Percentiles rank a stretch among this genome's conserved stretches.
These are phyloP conservation scores for Rhizopus stolonifer DNA, from an alignment of 371 early-diverging fungal species.

Conservation along the genomic window DNA sequence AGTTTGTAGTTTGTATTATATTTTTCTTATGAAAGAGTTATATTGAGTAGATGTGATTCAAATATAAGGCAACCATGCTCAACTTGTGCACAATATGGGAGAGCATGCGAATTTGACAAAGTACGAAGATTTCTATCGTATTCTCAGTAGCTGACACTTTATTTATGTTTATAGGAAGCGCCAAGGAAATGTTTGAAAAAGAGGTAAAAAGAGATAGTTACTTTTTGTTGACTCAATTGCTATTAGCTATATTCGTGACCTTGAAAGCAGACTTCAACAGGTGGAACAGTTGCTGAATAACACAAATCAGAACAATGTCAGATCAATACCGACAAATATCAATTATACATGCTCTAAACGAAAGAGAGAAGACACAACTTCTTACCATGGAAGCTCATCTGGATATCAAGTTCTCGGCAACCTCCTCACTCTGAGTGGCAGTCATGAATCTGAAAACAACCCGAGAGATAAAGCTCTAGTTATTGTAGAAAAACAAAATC, in stretches of 20 bases:
- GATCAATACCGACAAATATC: too few species aligned
- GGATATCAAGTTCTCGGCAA: constrained; percentile 42
- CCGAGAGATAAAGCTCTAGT: background rate
- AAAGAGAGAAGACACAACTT: constrained; percentile 16
- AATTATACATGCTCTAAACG: too few species aligned
- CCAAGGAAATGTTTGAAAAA: constrained; percentile 32
- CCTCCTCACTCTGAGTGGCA: constrained; percentile 6
- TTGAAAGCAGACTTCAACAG: constrained; percentile 38
- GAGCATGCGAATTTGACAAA: constrained; percentile 48
- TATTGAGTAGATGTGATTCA: constrained; percentile 39
- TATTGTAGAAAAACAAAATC: background rate
- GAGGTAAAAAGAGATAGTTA: constrained; percentile 46
- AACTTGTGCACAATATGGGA: constrained; percentile 42
- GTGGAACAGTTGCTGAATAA: constrained; percentile 34
- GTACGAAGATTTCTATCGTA: constrained; percentile 18
- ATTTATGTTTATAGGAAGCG: too few species aligned
- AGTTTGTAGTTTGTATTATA: background rate
- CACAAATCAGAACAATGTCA: background rate
- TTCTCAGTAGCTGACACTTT: background rate
- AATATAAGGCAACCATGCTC: constrained; percentile 36
- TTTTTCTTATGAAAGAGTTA: background rate
- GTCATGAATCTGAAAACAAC: background rate
- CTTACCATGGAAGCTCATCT: constrained; percentile 43
- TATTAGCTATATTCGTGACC: constrained; percentile 40
- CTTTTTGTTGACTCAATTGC: background rate